These are phyloP conservation scores for Sindora glabra DNA, from an alignment of 306 rosid genomes.

Conservation along the genomic window DNA sequence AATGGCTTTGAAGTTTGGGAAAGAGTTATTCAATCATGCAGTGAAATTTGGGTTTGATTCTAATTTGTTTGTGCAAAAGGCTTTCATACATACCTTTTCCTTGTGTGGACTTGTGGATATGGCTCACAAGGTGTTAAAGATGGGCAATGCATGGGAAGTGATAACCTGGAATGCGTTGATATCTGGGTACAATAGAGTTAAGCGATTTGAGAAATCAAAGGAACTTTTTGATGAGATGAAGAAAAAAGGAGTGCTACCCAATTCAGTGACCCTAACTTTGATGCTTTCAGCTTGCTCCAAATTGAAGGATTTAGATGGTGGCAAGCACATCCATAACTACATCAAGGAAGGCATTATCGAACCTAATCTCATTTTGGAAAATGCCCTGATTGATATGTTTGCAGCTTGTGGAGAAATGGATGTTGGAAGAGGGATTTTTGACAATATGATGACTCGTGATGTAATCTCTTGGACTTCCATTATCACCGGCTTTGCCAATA, in stretches of 20 bases:
- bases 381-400: slow-evolving; percentile 74
- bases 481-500: slow-evolving; percentile 51
- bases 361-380: slow-evolving; percentile 48
- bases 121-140: slow-evolving; percentile 52
- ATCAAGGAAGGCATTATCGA: slow-evolving; percentile 36
- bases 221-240: slow-evolving; percentile 60
- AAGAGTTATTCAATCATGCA: slow-evolving; percentile 51
- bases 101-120: slow-evolving; percentile 44
- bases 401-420: slow-evolving; percentile 70
- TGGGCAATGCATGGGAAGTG: slow-evolving; percentile 52
- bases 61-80: slow-evolving; percentile 64
- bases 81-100: slow-evolving; percentile 55
- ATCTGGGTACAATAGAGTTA: slow-evolving; percentile 64
- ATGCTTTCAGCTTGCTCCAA: slow-evolving; percentile 79
- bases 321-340: slow-evolving; percentile 39
- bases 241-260: slow-evolving; percentile 46
- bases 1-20: slow-evolving; percentile 40
- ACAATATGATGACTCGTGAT: slow-evolving; percentile 57
- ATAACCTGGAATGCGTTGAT: slow-evolving; percentile 74
- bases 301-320: slow-evolving; percentile 61
- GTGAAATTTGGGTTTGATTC: slow-evolving; percentile 56
- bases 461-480: slow-evolving; percentile 90
- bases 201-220: slow-evolving; percentile 49
- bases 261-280: slow-evolving; percentile 63
- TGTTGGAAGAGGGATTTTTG: slow-evolving; percentile 50